Conservation (phyloP, 1,284 basidiomycete genomes). For the Rhodotorula glutinis region DNA sequence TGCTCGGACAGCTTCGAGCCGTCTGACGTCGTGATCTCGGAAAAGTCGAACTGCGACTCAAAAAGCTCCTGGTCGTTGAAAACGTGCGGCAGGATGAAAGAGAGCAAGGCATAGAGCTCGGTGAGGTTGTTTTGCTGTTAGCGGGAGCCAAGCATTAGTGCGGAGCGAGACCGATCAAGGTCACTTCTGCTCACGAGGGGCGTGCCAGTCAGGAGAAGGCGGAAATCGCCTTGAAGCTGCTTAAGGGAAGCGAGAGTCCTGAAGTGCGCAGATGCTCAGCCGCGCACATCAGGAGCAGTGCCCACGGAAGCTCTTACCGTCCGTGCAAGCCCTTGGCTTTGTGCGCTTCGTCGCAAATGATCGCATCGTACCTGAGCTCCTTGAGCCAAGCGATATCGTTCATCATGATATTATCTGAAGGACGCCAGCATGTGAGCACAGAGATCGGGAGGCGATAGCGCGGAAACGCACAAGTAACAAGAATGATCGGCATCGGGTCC, state of each 20-base stretch:
- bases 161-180: too few species aligned
- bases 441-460: not conserved
- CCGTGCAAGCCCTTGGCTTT: conserved; percentile 49
- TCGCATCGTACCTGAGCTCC: conserved; percentile 12
- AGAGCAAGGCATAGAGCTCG: conserved; percentile 91
- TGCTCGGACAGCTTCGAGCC: conserved; percentile 42
- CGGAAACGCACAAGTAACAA: conserved; percentile 25
- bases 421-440: not conserved
- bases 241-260: conserved; percentile 11
- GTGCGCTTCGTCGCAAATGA: conserved; percentile 49
- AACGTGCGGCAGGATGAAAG: conserved; percentile 88
- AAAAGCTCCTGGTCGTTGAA: conserved; percentile 65
- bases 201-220: conserved; percentile 38
- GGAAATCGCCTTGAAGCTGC: conserved; percentile 16
- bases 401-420: conserved; percentile 15
- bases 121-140: conserved; percentile 76
- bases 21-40: conserved; percentile 34
- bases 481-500: conserved; percentile 37
- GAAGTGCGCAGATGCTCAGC: too few species aligned
- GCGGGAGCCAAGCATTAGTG: not conserved
- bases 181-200: conserved; percentile 13
- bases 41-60: conserved; percentile 71
- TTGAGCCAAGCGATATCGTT: conserved; percentile 15
- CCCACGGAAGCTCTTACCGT: conserved; percentile 18
- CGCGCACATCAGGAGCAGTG: too few species aligned